Base-by-base conservation (phyloP, 2,329 filamentous ascomycete species). In the Ceratocystis eucalypticola region DNA sequence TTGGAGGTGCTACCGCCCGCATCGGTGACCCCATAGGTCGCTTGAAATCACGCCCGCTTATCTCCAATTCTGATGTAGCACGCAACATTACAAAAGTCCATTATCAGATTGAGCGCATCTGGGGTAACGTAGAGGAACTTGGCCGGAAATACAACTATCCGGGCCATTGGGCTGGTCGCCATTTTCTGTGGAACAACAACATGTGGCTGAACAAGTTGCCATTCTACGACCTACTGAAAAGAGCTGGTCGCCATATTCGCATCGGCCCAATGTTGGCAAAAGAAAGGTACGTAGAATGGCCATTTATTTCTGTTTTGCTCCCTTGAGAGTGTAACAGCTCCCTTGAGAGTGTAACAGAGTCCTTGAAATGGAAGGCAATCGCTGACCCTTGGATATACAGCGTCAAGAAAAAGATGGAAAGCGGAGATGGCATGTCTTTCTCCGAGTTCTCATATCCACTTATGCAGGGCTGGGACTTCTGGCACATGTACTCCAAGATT, bases 381-480 rank as follows among this genome's bases (percentile, higher is more conserved):
- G 12, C 72, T 76, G 66, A 74, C 66, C 30, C 8, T 22, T 10
- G 17, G 1, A 5, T 25, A n/a, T 5, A 15, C 33, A 79, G 77
- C 44, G 91, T 95, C 65, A 94, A 91, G 76, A 86, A 85, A 67
- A 90, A 91, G 72, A 82, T 97, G 80, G 82, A 83, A n/a, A 86
- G 86, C 65, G 90, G 91, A 46, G 89, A 94, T 69, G 95, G 94
- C 71, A 93, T 99, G 88, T 95, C 92, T 0, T 88, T 95, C 71
- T 87, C 90, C 45, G 94, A 99, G 74, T 96, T 99, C 75, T 83
- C 86, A 53, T 99, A 99, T 73, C 94, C 95, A 0, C 77, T 99
- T 17, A 84, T 97, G 71, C 94, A 99, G 74, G 91, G 88, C 25
- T 97, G 92, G 88, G 94, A 99, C 74, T 99, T 92, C 84, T 97